Evolutionary conservation across 768 basidiomycete species (phyloP), one percentile per base, ranked within the genome.

Genomic region (Boletus patriciae): DNA sequence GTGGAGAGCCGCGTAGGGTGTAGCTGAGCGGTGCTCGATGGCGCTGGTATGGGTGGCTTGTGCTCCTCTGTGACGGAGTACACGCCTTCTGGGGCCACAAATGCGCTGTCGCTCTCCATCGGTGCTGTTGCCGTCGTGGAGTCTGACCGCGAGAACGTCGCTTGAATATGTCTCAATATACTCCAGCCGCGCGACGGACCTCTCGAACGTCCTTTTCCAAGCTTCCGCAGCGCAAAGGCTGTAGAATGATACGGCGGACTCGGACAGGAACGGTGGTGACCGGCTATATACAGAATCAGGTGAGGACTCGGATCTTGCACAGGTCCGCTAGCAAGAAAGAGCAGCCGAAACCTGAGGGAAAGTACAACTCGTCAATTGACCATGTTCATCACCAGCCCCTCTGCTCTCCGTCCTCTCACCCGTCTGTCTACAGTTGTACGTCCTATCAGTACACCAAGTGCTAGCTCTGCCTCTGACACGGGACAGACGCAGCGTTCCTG

Each of bases 1-100:
- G 78, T 80, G 51, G 85, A 83, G 37, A 91, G 76, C 37, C 77
- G 81, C 53, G 90, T 84, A 9, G 90, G 86, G 67, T 80, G 83
- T 13, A 69, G 63, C 62, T 58, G 74, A 31, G 71, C 60, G 47
- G 64, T 65, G 54, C 68, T 67, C 45, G 74, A 67, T 45, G 74
- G 73, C 50, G 73, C 73, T 59, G 80, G 79, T 47, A 76, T 63
- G 43, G 79, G 74, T 0, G 88, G 85, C 70, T 86, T 91, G 78
- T 90, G 86, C 67, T 93, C 92, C 64, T 93, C 92, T 18, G 87
- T 90, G 69, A 92, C 82, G 25, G 90, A 87, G 77, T 94, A 94
- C 42, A 93, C 90, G 63, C 92, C 92, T 73, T 94, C 92, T 50
- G 92, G 92, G 34, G 92, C 91, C 44, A 92, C 87, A 72, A 94